Evolutionary conservation across 306 rosid species (phyloP), one percentile per base, ranked within the genome.

Genomic region (Canavalia gladiata): DNA sequence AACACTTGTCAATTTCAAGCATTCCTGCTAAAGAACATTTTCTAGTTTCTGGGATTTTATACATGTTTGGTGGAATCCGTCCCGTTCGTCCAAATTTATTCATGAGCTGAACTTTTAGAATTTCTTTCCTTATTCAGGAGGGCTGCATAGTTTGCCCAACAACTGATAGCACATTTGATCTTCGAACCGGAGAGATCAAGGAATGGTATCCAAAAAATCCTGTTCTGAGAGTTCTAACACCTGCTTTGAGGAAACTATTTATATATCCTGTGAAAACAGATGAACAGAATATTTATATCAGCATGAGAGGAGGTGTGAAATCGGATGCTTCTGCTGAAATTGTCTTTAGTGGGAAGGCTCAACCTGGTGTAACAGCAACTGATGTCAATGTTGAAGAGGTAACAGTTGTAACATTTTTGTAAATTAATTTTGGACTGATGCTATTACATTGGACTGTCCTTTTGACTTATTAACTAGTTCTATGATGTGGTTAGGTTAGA

Each of bases 141-240:
- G 99, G 99, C 2, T 95, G 97, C 68, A 86, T 95, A 79, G 90
- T 95, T 75, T 95, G 97, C 66, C 99, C 97, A 65, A 70, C 99
- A 76, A 95, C 99, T 12, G 99, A 95, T n/a, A 95, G 99, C 83
- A 92, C 97, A 56, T 95, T 95, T 81, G 97, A 95, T 87, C 93
- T 95, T 18, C 78, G 66, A 56, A 88, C 87, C 0, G 99, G 99
- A 77, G 89, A 67, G 5, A 68, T 91, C 66, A 93, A 85, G 55
- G 99, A 93, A 63, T 95, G 99, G 99, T 95, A 95, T 83, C 98
- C 97, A 3, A 95, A 95, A 56, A 95, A 95, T 82, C 98, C 97
- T 33, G 98, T 95, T 62, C 88, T 92, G 55, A 87, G 97, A 83
- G 87, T 75, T 72, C 95, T 95, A 39, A 92, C 97, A 1, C 98